These are phyloP conservation scores for Lodderomyces pseudojiufengensis DNA, from an alignment of 1,139 yeast genomes.

Conservation along the genomic window DNA sequence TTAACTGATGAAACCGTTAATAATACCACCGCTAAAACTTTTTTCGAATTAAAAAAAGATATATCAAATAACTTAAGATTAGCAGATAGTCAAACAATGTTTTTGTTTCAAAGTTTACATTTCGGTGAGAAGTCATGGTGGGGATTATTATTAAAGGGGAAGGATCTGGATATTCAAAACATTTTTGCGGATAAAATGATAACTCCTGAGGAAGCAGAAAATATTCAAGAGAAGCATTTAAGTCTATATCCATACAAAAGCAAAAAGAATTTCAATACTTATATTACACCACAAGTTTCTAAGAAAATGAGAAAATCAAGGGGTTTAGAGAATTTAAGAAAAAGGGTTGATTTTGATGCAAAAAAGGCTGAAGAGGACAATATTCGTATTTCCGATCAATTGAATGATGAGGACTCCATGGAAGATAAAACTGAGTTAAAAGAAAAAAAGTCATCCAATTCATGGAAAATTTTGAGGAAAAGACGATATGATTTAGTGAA, in stretches of 20 bases:
- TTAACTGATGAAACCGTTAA: conserved; percentile 33
- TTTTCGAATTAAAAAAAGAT: conserved; percentile 27
- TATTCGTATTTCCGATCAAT: not conserved
- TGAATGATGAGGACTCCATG: not conserved
- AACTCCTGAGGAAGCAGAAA: conserved; percentile 20
- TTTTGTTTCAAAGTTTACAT: conserved; percentile 26
- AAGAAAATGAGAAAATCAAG: conserved; percentile 34
- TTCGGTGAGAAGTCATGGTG: conserved; percentile 37
- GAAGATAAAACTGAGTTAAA: not conserved
- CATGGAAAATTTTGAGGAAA: conserved; percentile 1
- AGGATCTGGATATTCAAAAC: conserved; percentile 30
- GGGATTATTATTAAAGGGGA: conserved; percentile 41
- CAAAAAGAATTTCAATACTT: conserved; percentile 39
- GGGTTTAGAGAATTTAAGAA: conserved; percentile 6
- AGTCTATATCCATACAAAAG: conserved; percentile 26
- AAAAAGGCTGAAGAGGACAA: conserved; percentile 7
- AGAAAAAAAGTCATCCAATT: not conserved
- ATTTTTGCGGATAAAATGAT: conserved; percentile 25
- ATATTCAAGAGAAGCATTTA: conserved; percentile 16
- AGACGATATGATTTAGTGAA: not conserved
- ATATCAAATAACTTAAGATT: conserved; percentile 19
- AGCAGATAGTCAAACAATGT: conserved; percentile 26
- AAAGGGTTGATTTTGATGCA: conserved; percentile 5
- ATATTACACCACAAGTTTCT: conserved; percentile 44
- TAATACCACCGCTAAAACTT: conserved; percentile 21